Base-by-base conservation (phyloP, 805 yeast genomes). In the Isabelozyma heimii region DNA sequence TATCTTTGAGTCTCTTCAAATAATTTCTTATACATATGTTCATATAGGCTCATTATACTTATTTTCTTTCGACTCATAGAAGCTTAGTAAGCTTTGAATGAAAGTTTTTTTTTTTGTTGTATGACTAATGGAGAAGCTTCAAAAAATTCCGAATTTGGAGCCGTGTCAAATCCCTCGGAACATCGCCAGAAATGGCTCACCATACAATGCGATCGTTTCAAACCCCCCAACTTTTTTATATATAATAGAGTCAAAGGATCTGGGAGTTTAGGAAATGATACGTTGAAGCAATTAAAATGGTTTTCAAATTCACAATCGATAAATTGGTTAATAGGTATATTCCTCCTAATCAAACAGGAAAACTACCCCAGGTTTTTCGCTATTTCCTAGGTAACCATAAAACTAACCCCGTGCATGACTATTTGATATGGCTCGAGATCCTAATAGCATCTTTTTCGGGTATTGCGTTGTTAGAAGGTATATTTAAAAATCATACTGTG, bases 361-460 rank as follows among this genome's bases (percentile, higher is more conserved):
- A 57, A 27, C 53, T 77, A 0, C 83, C 82, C 0, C 50, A 48
- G 12, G 61, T 54, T 2, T 4, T 76, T 1, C 53, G 65, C 2
- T 57, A 78, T 6, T 62, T 76, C 51, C 54, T 79, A 2, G 84
- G 84, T 0, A 60, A 59, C 5, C 75, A 66, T 46, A 43, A 45
- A 5, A 62, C 68, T 4, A 48, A 50, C 15, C 70, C 70, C 4
- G 47, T 53, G 8, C 61, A 66, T 2, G 81, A 76, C 50, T 68
- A 70, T 48, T 52, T 67, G 44, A 59, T 75, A 8, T 78, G 81
- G 81, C 47, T 75, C 1, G 84, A 79, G 51, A 66, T 73, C 2
- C 56, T 79, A 6, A 58, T 79, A 1, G 70, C 77, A 1, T 56
- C 82, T 0, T 79, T 80, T 52, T 60, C 65, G n/a, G 82, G 83